A percentile compares a stretch with the other conserved stretches of the same genome.
Evolutionary conservation across 2,329 filamentous ascomycete genomes (phyloP).

Genomic region (Diplodia mutila): DNA sequence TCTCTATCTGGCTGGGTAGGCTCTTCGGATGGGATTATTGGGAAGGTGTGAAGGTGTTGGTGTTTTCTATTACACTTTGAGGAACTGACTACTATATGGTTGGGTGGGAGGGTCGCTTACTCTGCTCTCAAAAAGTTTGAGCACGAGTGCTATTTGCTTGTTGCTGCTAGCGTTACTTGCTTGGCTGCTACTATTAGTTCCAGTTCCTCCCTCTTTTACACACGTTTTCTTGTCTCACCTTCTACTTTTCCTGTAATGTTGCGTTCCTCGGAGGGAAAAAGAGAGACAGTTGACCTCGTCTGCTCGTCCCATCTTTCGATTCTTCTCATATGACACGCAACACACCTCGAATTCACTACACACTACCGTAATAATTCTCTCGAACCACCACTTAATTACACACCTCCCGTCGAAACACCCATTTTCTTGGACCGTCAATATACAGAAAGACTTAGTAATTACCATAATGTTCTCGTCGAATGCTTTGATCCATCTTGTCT

Average conservation of each 20-base stretch:
- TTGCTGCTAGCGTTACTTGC: slow-evolving; percentile 21
- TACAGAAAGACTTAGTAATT: neutral
- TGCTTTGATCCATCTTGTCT: neutral
- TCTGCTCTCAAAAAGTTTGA: slow-evolving; percentile 13
- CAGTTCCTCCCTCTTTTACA: neutral
- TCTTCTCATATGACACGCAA: slow-evolving; percentile 3
- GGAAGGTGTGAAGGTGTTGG: slow-evolving; percentile 23
- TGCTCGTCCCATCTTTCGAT: slow-evolving; percentile 14
- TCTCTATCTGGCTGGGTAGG: slow-evolving; percentile 14
- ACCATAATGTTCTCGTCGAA: neutral
- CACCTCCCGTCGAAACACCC: neutral
- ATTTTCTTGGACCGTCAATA: neutral
- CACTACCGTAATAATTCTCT: slow-evolving; percentile 13
- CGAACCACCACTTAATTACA: neutral
- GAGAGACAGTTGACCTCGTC: slow-evolving; percentile 16
- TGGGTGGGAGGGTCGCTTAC: slow-evolving; percentile 23
- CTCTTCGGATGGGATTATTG: slow-evolving; percentile 2
- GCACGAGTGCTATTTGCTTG: slow-evolving; percentile 13
- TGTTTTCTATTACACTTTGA: slow-evolving; percentile 6
- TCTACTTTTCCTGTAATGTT: slow-evolving; percentile 46
- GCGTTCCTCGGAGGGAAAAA: slow-evolving; percentile 2
- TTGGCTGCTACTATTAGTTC: slow-evolving; percentile 5
- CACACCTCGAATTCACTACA: slow-evolving; percentile 2
- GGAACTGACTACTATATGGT: slow-evolving; percentile 16
- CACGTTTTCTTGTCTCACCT: slow-evolving; percentile 34